Percentiles rank a stretch among this genome's conserved stretches.
These are phyloP conservation scores for Colletotrichum truncatum DNA, from an alignment of 2,329 filamentous ascomycete species.

Conservation along the genomic window DNA sequence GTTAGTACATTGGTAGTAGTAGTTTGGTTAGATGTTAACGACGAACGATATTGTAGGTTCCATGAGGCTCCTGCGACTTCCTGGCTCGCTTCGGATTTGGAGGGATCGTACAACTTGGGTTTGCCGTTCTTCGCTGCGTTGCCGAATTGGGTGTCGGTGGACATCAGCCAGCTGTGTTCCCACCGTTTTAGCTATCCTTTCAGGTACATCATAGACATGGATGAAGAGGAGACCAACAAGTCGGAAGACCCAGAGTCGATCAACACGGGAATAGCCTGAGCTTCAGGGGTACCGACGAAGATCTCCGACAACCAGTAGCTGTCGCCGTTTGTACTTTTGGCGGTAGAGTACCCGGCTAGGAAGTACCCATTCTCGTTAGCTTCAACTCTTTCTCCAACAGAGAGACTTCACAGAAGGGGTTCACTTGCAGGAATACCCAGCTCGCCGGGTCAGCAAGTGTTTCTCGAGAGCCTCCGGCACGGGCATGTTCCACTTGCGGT, in stretches of 20 bases:
- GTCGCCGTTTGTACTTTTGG: not conserved
- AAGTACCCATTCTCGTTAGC: too few species aligned
- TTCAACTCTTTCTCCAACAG: not conserved
- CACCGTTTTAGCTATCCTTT: not conserved
- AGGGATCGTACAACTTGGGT: constrained; percentile 55
- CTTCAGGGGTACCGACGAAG: constrained; percentile 2
- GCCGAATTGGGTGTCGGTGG: constrained; percentile 42
- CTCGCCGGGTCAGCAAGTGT: constrained; percentile 10
- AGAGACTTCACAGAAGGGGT: not conserved
- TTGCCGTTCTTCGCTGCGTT: constrained; percentile 43
- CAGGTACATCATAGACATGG: not conserved
- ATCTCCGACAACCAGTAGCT: constrained; percentile 22
- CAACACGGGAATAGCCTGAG: constrained; percentile 20
- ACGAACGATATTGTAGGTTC: constrained; percentile 58
- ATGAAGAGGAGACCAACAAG: not conserved
- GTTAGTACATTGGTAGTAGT: not conserved
- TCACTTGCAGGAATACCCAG: constrained; percentile 10
- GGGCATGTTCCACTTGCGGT: constrained; percentile 21
- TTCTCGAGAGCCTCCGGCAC: constrained; percentile 14
- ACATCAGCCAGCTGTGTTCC: constrained; percentile 26
- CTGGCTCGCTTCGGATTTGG: constrained; percentile 53
- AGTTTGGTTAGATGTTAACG: constrained; percentile 15
- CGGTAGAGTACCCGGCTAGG: constrained; percentile 1
- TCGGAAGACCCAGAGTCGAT: constrained; percentile 22
- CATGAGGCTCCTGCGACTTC: constrained; percentile 55